Evolutionary conservation across 2,329 filamentous ascomycete genomes (phyloP), one percentile per base, ranked within the genome.

Genomic region (Leptographium galeiforme): DNA sequence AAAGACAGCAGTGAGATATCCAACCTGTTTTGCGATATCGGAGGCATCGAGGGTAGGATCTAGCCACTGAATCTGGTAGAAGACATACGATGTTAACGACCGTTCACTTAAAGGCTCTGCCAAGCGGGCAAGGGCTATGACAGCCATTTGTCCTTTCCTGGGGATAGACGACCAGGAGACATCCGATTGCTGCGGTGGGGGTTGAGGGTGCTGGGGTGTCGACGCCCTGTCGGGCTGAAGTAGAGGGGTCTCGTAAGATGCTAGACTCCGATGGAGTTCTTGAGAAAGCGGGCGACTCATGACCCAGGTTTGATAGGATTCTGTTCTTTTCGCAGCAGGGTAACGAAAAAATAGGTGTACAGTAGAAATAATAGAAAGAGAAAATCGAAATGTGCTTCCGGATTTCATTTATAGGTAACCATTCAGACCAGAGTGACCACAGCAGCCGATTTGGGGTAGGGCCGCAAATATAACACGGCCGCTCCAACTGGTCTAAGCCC

Each of bases 11-110:
- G 49, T 51, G 10, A 51, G 49, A 34, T 51, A 51, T 12, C 49
- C 49, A 18, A 18, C 49, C 30, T 51, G 49, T 7, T 18, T 32
- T 2, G 39, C 49, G n/a, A 51, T 51, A 13, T 32, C 39, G 1
- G 39, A 32, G 12, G 49, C 8, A 19, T 12, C 8, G 13, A 51
- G 49, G 25, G 13, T 38, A 11, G 39, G 49, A 38, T 44, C 36
- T 25, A 51, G 18, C 49, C 49, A 44, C 25, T 36, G 49, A 14
- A 51, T 25, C 13, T 51, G 49, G 49, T 51, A 44, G 49, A 51
- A 51, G 25, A 51, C 11, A 14, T 51, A 51, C 14, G 49, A 44
- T 8, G 49, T 51, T 13, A 51, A 44, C 18, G 49, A 51, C 16
- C 49, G 38, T 11, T 51, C 49, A 25, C 49, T 43, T 16, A 51